A percentile compares a stretch with the other conserved stretches of the same genome.
Conservation (phyloP, 176 grass and related monocot species). For the Triticum timopheevii region DNA sequence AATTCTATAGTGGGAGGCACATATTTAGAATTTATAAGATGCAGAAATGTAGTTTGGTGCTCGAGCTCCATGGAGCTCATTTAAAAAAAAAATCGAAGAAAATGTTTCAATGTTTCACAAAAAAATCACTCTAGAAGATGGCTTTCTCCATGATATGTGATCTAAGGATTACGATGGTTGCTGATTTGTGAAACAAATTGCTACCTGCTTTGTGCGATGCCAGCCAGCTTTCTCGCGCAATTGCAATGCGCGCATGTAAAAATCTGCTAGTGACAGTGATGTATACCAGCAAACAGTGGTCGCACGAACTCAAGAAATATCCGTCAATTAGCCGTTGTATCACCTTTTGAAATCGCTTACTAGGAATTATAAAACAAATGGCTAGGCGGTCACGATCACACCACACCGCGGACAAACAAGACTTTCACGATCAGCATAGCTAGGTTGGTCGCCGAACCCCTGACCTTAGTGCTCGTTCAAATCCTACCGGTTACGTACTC, state of each 20-base stretch:
- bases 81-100: too few relatives aligned
- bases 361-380: not conserved
- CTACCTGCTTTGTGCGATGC: too few relatives aligned
- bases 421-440: not conserved
- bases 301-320: not conserved
- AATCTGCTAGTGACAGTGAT: not conserved
- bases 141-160: too few relatives aligned
- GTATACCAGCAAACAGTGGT: not conserved
- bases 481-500: not conserved
- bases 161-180: too few relatives aligned
- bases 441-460: conserved; percentile 1
- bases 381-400: conserved; percentile 5
- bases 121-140: too few relatives aligned
- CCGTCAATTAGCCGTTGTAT: conserved; percentile 8
- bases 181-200: too few relatives aligned
- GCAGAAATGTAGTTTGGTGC: too few relatives aligned
- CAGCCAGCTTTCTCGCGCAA: too few relatives aligned
- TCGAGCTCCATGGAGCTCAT: too few relatives aligned
- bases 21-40: too few relatives aligned
- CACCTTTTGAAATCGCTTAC: not conserved
- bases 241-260: not conserved
- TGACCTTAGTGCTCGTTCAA: not conserved
- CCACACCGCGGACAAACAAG: not conserved
- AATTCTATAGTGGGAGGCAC: too few relatives aligned
- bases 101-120: too few relatives aligned